A percentile compares a stretch with the other conserved stretches of the same genome.
phyloP scores from a whole-genome alignment of 1,284 basidiomycete genomes.

The Ceratobasidium sp. region DNA sequence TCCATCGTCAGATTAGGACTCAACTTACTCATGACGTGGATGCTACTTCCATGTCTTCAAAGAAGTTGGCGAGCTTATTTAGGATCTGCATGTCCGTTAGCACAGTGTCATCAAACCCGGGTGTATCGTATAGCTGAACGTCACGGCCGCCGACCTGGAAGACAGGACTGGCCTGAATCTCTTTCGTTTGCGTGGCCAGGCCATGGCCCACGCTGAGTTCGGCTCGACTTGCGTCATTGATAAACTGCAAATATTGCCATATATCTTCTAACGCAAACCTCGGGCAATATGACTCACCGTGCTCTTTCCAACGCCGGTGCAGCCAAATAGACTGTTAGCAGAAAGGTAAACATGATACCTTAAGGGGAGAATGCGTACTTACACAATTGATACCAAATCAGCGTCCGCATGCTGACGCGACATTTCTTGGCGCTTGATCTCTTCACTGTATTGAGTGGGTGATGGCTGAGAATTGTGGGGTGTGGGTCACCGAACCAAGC shows the following conservation, averaged over 20 bases:
- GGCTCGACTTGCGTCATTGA: constrained; percentile 49
- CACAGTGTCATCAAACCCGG: constrained; percentile 44
- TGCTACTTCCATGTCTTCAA: constrained; percentile 29
- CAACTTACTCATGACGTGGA: neutral
- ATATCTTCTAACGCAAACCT: neutral
- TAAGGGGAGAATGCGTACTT: too few species aligned
- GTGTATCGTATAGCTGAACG: constrained; percentile 51
- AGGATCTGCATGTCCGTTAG: constrained; percentile 42
- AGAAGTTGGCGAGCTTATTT: constrained; percentile 14
- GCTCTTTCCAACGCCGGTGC: constrained; percentile 41
- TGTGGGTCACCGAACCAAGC: too few species aligned
- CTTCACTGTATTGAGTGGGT: too few species aligned
- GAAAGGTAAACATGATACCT: too few species aligned
- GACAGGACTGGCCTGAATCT: constrained; percentile 49
- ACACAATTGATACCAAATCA: neutral
- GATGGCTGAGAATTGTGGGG: too few species aligned
- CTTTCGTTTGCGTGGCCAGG: constrained; percentile 59
- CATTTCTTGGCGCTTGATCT: neutral
- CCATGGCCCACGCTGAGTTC: constrained; percentile 54
- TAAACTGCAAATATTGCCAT: constrained; percentile 7
- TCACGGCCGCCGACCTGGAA: constrained; percentile 26
- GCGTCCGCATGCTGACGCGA: neutral
- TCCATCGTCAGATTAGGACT: neutral
- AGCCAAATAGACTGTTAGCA: constrained; percentile 27
- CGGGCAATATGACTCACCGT: neutral